phyloP scores from a whole-genome alignment of 192 early-diverging fungal species.

The Gryganskiella cystojenkinii region DNA sequence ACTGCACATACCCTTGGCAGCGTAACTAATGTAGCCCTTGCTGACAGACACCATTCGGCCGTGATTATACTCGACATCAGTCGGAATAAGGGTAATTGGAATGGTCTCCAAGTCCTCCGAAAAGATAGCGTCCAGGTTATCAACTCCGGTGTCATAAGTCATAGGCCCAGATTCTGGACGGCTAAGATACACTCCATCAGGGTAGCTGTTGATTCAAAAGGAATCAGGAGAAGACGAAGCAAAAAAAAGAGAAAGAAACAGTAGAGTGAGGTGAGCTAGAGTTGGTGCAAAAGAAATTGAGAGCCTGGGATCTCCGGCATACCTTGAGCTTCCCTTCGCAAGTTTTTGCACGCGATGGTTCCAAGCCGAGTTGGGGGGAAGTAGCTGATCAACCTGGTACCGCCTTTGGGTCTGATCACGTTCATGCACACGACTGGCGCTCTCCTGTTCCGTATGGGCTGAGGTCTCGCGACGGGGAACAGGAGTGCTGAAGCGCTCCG shows the following conservation, averaged over 20 bases:
- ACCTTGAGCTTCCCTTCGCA: conserved; percentile 50
- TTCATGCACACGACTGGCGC: conserved; percentile 19
- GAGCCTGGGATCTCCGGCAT: too few species aligned
- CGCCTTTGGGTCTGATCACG: conserved; percentile 46
- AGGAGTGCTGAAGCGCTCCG: conserved; percentile 29
- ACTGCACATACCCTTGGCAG: conserved; percentile 52
- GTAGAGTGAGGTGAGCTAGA: too few species aligned
- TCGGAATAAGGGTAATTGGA: conserved; percentile 55
- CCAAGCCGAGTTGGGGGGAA: conserved; percentile 51
- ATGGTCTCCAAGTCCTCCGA: conserved; percentile 52
- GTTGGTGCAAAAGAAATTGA: too few species aligned
- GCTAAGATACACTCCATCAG: conserved; percentile 54
- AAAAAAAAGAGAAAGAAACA: not conserved
- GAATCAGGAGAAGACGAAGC: too few species aligned
- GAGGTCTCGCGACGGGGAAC: conserved; percentile 30
- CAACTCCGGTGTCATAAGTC: conserved; percentile 42
- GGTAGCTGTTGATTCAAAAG: conserved; percentile 27
- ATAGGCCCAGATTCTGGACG: conserved; percentile 27
- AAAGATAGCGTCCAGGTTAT: conserved; percentile 52
- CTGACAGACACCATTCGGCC: conserved; percentile 57
- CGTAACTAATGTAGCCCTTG: conserved; percentile 57
- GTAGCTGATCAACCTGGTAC: conserved; percentile 41
- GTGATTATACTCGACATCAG: conserved; percentile 56
- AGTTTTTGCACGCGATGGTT: conserved; percentile 51
- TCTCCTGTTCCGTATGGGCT: conserved; percentile 23